Evolutionary conservation across 1,284 basidiomycete species (phyloP).

Genomic region (Schizopora paradoxa): DNA sequence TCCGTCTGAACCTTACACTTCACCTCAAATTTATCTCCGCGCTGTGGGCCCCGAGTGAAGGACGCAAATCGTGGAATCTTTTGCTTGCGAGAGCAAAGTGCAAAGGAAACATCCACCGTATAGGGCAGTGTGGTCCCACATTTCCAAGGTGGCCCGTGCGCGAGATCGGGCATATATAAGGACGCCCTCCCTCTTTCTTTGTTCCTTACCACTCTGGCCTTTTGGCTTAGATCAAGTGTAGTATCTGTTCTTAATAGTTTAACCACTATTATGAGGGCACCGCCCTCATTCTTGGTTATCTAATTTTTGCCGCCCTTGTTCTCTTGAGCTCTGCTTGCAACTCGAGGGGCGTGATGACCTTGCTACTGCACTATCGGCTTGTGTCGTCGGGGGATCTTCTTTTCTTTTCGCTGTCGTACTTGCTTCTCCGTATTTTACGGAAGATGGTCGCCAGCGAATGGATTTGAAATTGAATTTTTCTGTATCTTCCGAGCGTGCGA

Average conservation of each 20-base stretch:
- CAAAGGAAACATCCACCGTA: too few species aligned
- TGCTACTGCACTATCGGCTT: conserved; percentile 12
- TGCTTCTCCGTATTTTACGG: conserved; percentile 1
- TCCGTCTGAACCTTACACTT: too few species aligned
- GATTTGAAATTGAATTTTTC: conserved; percentile 7
- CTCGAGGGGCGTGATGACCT: conserved; percentile 13
- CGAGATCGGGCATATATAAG: too few species aligned
- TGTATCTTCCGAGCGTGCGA: too few species aligned
- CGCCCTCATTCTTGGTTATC: conserved; percentile 38
- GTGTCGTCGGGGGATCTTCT: neutral
- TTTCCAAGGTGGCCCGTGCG: too few species aligned
- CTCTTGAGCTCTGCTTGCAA: conserved; percentile 14
- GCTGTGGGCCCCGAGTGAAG: too few species aligned
- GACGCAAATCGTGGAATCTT: too few species aligned
- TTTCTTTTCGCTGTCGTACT: conserved; percentile 3
- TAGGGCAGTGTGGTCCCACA: too few species aligned
- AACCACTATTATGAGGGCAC: conserved; percentile 62
- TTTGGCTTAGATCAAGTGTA: conserved; percentile 97
- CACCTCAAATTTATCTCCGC: too few species aligned
- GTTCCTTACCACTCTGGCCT: conserved; percentile 85
- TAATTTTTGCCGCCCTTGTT: conserved; percentile 21
- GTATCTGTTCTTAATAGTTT: conserved; percentile 89
- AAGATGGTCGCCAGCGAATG: conserved; percentile 10
- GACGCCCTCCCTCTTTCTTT: too few species aligned
- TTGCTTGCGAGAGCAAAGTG: too few species aligned